Evolutionary conservation across 2,329 filamentous ascomycete genomes (phyloP).

Genomic region (Colletotrichum viniferum): DNA sequence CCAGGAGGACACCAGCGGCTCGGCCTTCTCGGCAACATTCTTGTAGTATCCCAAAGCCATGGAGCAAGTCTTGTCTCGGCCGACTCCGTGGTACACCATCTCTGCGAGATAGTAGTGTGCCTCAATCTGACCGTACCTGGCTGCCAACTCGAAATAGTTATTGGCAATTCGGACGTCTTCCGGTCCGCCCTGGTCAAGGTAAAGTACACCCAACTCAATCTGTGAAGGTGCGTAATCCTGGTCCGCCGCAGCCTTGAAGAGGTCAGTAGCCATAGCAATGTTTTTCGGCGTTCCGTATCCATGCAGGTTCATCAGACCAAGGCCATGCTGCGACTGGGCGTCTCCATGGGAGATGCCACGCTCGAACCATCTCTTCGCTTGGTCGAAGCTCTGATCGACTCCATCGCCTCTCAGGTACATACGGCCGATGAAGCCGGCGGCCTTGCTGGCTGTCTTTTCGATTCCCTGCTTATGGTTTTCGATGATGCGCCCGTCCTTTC

Average conservation of each 20-base stretch:
- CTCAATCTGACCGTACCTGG: constrained; percentile 82
- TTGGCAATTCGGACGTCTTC: constrained; percentile 78
- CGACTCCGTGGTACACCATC: constrained; percentile 80
- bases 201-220: constrained; percentile 81
- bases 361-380: constrained; percentile 82
- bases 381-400: constrained; percentile 76
- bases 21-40: constrained; percentile 74
- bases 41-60: constrained; percentile 85
- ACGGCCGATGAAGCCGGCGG: constrained; percentile 84
- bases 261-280: constrained; percentile 72
- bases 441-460: constrained; percentile 81
- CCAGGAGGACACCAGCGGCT: constrained; percentile 78
- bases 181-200: constrained; percentile 78
- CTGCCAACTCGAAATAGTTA: constrained; percentile 87
- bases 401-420: constrained; percentile 93
- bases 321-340: constrained; percentile 80
- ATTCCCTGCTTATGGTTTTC: constrained; percentile 72
- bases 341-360: constrained; percentile 79
- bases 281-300: constrained; percentile 74
- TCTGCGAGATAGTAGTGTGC: constrained; percentile 93
- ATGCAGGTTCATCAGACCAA: constrained; percentile 83
- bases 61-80: constrained; percentile 77
- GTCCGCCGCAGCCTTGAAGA: constrained; percentile 80
- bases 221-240: constrained; percentile 82
- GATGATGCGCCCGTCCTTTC: constrained; percentile 73